These are phyloP conservation scores for Aquilaria sinensis DNA, from an alignment of 345 rosid species.

Conservation along the genomic window DNA sequence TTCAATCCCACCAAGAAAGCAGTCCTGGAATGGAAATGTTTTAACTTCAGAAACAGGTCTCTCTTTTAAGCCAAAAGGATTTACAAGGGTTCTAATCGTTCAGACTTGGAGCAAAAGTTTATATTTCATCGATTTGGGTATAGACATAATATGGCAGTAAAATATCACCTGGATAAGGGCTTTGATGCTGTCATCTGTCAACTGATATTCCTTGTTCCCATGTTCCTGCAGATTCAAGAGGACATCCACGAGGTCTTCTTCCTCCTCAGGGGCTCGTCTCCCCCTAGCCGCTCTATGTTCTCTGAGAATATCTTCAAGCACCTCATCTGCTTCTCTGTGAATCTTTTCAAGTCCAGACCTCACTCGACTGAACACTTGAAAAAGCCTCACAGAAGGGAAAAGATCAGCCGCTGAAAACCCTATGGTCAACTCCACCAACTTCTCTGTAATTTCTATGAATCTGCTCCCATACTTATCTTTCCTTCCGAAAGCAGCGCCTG, in stretches of 20 bases:
- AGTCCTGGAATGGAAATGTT: constrained; percentile 3
- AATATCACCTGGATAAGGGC: constrained; percentile 14
- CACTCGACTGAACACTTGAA: constrained; percentile 14
- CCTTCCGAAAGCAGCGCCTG: no score
- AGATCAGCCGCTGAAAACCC: no score
- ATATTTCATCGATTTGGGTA: no score
- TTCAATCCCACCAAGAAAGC: constrained; percentile 20
- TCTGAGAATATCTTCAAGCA: constrained; percentile 12
- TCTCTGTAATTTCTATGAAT: no score
- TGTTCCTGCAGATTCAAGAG: constrained; percentile 13
- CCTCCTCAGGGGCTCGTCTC: neutral
- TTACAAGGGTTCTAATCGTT: no score
- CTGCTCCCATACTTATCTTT: no score
- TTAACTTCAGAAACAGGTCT: no score
- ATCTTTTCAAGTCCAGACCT: constrained; percentile 11
- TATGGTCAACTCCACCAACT: no score
- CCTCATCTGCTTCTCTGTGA: constrained; percentile 7
- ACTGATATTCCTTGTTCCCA: neutral
- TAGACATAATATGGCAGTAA: no score
- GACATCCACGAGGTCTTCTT: constrained; percentile 18
- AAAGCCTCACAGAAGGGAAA: constrained; percentile 1
- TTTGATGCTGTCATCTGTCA: constrained; percentile 19
- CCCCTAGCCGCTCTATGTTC: constrained; percentile 7
- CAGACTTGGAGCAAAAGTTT: no score
- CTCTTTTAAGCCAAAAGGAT: no score